phyloP scores from a whole-genome alignment of 495 filamentous ascomycete species.

The Annulohypoxylon stygium region DNA sequence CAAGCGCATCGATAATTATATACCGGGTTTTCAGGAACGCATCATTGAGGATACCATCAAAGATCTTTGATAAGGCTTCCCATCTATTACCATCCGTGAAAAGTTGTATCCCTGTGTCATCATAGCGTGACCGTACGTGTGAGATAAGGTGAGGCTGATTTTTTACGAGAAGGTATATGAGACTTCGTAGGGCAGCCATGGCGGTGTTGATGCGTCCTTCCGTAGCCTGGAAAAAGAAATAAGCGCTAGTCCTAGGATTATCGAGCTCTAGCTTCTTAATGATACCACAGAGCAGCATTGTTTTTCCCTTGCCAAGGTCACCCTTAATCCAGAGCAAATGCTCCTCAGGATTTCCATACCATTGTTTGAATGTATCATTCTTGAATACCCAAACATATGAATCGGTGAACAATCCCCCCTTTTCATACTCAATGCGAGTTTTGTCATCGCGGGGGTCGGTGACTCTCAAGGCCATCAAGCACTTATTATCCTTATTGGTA shows the following conservation, averaged over 20 bases:
- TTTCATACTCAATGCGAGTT: neutral
- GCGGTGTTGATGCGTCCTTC: neutral
- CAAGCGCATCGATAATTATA: neutral
- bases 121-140: neutral
- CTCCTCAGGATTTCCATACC: neutral
- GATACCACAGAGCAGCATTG: constrained; percentile 63
- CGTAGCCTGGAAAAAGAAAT: neutral
- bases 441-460: neutral
- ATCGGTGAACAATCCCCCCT: neutral
- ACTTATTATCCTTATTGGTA: neutral
- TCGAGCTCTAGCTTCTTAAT: no score
- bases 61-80: neutral
- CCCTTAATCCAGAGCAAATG: constrained; percentile 61
- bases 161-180: neutral
- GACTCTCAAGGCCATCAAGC: neutral
- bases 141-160: neutral
- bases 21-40: neutral
- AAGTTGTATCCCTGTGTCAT: neutral
- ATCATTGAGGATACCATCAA: neutral
- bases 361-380: neutral
- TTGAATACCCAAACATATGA: neutral
- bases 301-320: constrained; percentile 64
- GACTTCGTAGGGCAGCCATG: neutral
- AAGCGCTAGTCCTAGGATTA: neutral
- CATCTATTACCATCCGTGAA: neutral